A percentile compares a stretch with the other conserved stretches of the same genome.
These are phyloP conservation scores for Suillus placidus DNA, from an alignment of 768 basidiomycete genomes.

Conservation along the genomic window DNA sequence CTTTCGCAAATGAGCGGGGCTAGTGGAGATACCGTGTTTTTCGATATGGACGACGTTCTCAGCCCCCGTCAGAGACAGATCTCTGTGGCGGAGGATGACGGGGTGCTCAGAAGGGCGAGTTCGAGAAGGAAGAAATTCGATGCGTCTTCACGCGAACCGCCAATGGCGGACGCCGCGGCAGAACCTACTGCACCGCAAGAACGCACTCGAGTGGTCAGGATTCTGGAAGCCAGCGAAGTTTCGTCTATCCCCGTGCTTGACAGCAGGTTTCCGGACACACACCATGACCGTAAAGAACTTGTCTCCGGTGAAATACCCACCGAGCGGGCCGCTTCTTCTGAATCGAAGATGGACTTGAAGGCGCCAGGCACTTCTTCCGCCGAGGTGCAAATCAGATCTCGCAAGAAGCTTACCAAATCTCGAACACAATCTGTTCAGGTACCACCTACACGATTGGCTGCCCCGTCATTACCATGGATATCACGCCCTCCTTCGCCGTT, in stretches of 20 bases:
- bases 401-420: conserved; percentile 11
- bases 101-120: conserved; percentile 7
- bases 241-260: neutral
- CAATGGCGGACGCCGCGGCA: neutral
- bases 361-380: neutral
- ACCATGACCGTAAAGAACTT: neutral
- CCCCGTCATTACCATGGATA: conserved; percentile 7
- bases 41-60: conserved; percentile 12
- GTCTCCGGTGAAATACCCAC: neutral
- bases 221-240: conserved; percentile 1
- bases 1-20: conserved; percentile 27
- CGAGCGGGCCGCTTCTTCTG: neutral
- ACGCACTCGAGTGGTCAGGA: conserved; percentile 5
- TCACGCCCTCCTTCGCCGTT: conserved; percentile 2
- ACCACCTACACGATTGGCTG: neutral
- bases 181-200: conserved; percentile 1
- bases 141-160: neutral
- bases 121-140: neutral
- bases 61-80: neutral
- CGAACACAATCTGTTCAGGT: conserved; percentile 4
- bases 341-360: neutral
- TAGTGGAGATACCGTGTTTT: conserved; percentile 33
- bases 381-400: neutral
- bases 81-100: conserved; percentile 6
- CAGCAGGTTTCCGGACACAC: neutral